phyloP scores from a whole-genome alignment of 139 green algal genomes.

The Pleodorina starrii region DNA sequence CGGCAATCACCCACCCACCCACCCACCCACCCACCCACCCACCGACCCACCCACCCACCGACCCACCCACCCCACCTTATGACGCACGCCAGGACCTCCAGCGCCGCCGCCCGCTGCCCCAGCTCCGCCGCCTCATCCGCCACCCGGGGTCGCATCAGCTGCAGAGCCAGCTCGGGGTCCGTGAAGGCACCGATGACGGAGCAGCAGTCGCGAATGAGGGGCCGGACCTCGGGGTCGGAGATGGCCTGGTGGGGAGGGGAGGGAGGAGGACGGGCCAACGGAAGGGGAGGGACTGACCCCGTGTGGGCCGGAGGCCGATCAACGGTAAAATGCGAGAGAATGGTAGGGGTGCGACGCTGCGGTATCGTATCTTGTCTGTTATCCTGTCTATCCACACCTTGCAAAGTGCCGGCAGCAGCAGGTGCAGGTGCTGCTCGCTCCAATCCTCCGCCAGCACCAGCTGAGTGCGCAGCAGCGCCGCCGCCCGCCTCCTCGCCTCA shows the following conservation, averaged over 20 bases:
- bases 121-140: constrained; percentile 37
- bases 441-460: constrained; percentile 60
- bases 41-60: too few species aligned
- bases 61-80: constrained; percentile 16
- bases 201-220: constrained; percentile 30
- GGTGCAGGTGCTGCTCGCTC: constrained; percentile 59
- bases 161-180: constrained; percentile 37
- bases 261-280: too few species aligned
- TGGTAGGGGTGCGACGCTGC: too few species aligned
- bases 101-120: constrained; percentile 29
- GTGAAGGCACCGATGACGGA: constrained; percentile 56
- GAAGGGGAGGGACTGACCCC: too few species aligned
- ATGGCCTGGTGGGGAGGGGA: constrained; percentile 20
- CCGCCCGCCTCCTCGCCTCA: constrained; percentile 45
- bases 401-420: constrained; percentile 55
- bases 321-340: too few species aligned
- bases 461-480: constrained; percentile 59
- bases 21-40: background rate
- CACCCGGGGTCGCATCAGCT: constrained; percentile 51
- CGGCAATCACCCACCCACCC: constrained; percentile 20
- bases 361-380: too few species aligned
- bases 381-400: constrained; percentile 41
- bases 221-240: constrained; percentile 34
- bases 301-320: too few species aligned
- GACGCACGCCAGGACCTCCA: constrained; percentile 45